A percentile compares a stretch with the other conserved stretches of the same genome.
Evolutionary conservation across 2,329 filamentous ascomycete genomes (phyloP).

Genomic region (Bipolaris cookei): DNA sequence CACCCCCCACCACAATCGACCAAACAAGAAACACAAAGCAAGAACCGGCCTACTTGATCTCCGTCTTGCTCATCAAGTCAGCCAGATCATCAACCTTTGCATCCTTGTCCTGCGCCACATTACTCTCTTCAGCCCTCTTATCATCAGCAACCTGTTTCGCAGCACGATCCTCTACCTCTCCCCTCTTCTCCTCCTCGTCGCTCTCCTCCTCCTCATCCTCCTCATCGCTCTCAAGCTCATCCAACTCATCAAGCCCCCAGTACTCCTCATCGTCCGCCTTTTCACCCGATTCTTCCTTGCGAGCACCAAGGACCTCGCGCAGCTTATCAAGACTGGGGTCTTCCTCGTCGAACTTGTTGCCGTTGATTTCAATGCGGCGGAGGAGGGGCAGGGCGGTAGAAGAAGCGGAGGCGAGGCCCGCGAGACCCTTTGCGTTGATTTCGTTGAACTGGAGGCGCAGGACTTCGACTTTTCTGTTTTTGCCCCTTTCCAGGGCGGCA

Average conservation of each 20-base stretch:
- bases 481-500: conserved; percentile 73
- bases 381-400: conserved; percentile 72
- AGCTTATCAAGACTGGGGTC: conserved; percentile 74
- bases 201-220: conserved; percentile 77
- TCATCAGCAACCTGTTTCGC: conserved; percentile 69
- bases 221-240: conserved; percentile 83
- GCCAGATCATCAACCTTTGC: conserved; percentile 83
- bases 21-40: background rate
- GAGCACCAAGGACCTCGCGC: conserved; percentile 70
- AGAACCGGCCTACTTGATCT: conserved; percentile 38
- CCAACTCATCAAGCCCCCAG: conserved; percentile 64
- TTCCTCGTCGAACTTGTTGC: conserved; percentile 91
- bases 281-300: conserved; percentile 66
- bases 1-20: background rate
- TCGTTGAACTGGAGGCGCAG: conserved; percentile 94
- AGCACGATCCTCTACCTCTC: conserved; percentile 52
- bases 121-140: conserved; percentile 74
- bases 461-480: conserved; percentile 79
- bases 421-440: conserved; percentile 77
- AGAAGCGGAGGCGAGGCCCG: conserved; percentile 72
- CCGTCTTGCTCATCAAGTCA: conserved; percentile 74
- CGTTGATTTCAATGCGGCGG: conserved; percentile 89
- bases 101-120: conserved; percentile 72
- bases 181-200: conserved; percentile 72
- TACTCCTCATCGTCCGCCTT: conserved; percentile 63